Evolutionary conservation across 129 eudicot species (phyloP).

Genomic region (Cynara cardunculus): DNA sequence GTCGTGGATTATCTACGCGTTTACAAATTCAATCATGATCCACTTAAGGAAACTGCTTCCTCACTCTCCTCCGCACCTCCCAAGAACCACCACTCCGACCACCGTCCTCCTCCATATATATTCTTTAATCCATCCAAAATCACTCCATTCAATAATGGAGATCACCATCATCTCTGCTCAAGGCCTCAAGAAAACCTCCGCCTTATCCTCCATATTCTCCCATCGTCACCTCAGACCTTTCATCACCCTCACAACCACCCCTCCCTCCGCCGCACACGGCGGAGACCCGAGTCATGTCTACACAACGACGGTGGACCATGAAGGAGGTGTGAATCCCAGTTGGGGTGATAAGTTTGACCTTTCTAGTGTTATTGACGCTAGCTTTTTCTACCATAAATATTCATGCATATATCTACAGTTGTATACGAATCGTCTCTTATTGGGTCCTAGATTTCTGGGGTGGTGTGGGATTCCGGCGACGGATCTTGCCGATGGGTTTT

Average conservation of each 20-base stretch:
- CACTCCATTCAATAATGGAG: constrained; percentile 26
- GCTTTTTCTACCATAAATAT: constrained; percentile 15
- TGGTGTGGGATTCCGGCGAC: constrained; percentile 56
- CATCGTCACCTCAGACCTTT: constrained; percentile 32
- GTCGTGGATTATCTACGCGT: constrained; percentile 11
- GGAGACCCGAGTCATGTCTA: constrained; percentile 19
- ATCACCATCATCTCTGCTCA: constrained; percentile 57
- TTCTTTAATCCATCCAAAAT: not conserved
- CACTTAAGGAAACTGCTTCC: constrained; percentile 32
- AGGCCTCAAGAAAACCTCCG: constrained; percentile 38
- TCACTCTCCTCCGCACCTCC: constrained; percentile 35
- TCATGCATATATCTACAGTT: constrained; percentile 45
- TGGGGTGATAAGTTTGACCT: constrained; percentile 68
- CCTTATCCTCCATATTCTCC: constrained; percentile 31
- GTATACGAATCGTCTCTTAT: constrained; percentile 34
- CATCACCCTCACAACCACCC: constrained; percentile 42
- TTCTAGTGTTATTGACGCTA: constrained; percentile 23
- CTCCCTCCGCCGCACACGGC: constrained; percentile 26
- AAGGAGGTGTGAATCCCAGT: constrained; percentile 51
- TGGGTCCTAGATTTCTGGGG: constrained; percentile 42
- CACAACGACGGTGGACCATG: constrained; percentile 50
- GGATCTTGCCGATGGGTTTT: constrained; percentile 41
- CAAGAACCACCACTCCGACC: constrained; percentile 36
- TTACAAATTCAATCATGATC: constrained; percentile 10
- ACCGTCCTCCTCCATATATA: not conserved